phyloP scores from a whole-genome alignment of 139 green algal species.

The Chlorella sp. region DNA sequence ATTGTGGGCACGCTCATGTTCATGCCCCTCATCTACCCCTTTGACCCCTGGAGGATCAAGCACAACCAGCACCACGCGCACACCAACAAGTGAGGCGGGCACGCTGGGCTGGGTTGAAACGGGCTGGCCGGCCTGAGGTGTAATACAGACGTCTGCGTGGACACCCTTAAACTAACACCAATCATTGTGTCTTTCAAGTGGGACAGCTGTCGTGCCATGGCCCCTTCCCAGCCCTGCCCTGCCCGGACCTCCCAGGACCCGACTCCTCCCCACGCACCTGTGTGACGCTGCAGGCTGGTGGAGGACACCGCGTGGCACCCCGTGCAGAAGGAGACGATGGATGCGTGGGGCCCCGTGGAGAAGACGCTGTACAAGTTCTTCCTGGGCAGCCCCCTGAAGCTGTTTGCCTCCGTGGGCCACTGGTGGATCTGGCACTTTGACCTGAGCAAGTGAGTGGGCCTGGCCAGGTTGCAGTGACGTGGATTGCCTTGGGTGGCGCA shows the following conservation, averaged over 20 bases:
- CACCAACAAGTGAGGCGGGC: constrained; percentile 93
- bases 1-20: constrained; percentile 96
- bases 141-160: no score
- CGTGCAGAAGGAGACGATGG: constrained; percentile 68
- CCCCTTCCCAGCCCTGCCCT: neutral
- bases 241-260: neutral
- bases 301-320: constrained; percentile 97
- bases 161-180: no score
- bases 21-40: constrained; percentile 95
- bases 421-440: constrained; percentile 95
- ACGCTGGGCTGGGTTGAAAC: neutral
- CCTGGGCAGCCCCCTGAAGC: constrained; percentile 91
- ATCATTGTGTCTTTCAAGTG: no score
- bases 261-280: neutral
- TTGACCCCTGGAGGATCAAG: constrained; percentile 99
- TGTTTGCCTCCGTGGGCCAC: constrained; percentile 90
- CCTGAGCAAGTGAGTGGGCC: constrained; percentile 69
- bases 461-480: neutral
- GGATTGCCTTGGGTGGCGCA: no score
- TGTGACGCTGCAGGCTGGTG: constrained; percentile 68
- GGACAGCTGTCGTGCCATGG: no score
- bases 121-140: neutral
- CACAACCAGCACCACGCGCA: constrained; percentile 98
- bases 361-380: constrained; percentile 74
- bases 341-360: constrained; percentile 40